Evolutionary conservation across 495 filamentous ascomycete genomes (phyloP), one percentile per base, ranked within the genome.

Genomic region (Xylaria grammica): DNA sequence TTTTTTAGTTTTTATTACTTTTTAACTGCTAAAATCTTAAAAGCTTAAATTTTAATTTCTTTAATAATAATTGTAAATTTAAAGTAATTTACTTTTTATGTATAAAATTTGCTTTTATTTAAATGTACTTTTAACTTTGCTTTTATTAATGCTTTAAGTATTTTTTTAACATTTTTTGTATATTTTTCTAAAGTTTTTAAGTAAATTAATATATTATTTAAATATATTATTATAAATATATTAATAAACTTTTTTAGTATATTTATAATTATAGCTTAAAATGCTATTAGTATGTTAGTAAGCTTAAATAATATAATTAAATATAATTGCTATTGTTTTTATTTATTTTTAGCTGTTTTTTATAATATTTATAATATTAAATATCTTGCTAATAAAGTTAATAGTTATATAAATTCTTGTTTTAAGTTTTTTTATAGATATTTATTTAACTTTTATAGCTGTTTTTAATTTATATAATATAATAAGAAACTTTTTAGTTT

Each of bases 181-280:
- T 58, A 38, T 60, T 70, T 45, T 36, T 69, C 32, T 54, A 15
- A 40, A 20, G 20, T 57, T 29, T 65, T 45, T 10, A 15, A 55
- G 30, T 34, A 63, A 22, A 64, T 69, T 7, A 65, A 60, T 15
- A 69, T 69, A 48, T 48, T 24, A 24, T 48, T 48, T 48, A 6
- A 48, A 48, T 48, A 48, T 19, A 48, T 48, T 48, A 48, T 48
- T 19, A 48, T 24, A 24, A 48, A 48, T 48, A 19, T 48, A 24
- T 48, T 48, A 48, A 48, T 48, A 48, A 48, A 46, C 50, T 56
- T 42, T 38, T 62, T 46, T 27, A 56, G 19, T 38, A 63, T 20
- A 46, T 54, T 42, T 70, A 63, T 75, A 68, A 63, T 68, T 54
- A 60, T 67, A 45, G 15, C 45, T 65, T 54, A 65, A 62, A 51